A percentile compares a stretch with the other conserved stretches of the same genome.
These are phyloP conservation scores for Eragrostis tef DNA, from an alignment of 202 grass and related monocot genomes.

Conservation along the genomic window DNA sequence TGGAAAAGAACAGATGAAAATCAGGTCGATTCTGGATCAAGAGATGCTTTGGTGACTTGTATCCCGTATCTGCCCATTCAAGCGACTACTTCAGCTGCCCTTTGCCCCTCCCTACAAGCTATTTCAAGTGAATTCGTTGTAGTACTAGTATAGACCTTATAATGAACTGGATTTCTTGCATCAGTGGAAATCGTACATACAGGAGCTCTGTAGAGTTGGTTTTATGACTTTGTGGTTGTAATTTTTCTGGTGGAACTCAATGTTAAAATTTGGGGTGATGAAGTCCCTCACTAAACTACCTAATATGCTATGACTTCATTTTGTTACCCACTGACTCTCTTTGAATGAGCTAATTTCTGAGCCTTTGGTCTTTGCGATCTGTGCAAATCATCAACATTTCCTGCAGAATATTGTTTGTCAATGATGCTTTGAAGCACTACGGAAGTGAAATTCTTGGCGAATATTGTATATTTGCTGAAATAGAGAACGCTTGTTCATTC, in stretches of 20 bases:
- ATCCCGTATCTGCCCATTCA: conserved; percentile 55
- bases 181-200: conserved; percentile 47
- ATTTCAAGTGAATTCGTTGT: conserved; percentile 53
- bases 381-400: background rate
- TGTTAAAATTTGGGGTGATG: conserved; percentile 20
- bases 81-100: conserved; percentile 44
- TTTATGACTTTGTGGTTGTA: conserved; percentile 20
- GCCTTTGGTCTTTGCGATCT: too few species aligned
- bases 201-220: conserved; percentile 45
- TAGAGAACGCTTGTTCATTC: background rate
- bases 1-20: background rate
- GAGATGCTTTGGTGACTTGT: conserved; percentile 44
- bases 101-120: conserved; percentile 10
- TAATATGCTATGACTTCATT: background rate
- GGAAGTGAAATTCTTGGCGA: too few species aligned
- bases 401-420: background rate
- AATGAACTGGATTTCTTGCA: conserved; percentile 35
- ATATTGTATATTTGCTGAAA: too few species aligned
- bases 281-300: background rate
- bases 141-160: conserved; percentile 42
- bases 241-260: conserved; percentile 5
- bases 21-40: conserved; percentile 41
- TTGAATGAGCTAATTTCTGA: too few species aligned
- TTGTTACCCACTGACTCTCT: background rate
- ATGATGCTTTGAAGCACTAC: background rate